Conservation (phyloP, 164 flowering plant genomes). For the Macadamia tetraphylla region DNA sequence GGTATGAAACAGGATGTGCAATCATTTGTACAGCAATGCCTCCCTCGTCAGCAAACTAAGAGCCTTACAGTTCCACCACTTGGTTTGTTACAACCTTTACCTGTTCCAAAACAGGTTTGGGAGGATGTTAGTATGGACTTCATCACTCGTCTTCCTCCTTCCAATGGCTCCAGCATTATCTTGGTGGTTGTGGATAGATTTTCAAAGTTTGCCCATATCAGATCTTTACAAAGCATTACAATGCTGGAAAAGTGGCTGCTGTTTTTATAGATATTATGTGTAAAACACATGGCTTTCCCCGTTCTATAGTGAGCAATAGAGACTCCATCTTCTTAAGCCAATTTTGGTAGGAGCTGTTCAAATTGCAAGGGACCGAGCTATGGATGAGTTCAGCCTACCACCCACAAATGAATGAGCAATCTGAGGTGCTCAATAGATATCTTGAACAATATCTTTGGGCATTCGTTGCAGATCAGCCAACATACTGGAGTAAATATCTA, state of each 20-base stretch:
- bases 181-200: constrained; percentile 5
- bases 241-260: background rate
- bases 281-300: constrained; percentile 8
- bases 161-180: too few species aligned
- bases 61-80: too few species aligned
- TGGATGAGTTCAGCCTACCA: background rate
- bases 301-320: constrained; percentile 1
- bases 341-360: constrained; percentile 5
- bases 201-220: background rate
- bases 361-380: background rate
- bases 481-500: background rate
- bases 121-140: too few species aligned
- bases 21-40: background rate
- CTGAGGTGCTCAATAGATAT: background rate
- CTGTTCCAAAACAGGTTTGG: too few species aligned
- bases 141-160: too few species aligned
- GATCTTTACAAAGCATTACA: background rate
- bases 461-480: background rate
- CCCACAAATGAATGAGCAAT: constrained; percentile 7
- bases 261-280: background rate
- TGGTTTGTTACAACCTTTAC: too few species aligned
- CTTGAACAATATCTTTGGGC: constrained; percentile 5
- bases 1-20: too few species aligned
- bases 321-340: background rate
- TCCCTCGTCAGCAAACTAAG: too few species aligned